phyloP scores from a whole-genome alignment of 106 monocot genomes.

The Dendrobium catenatum region DNA sequence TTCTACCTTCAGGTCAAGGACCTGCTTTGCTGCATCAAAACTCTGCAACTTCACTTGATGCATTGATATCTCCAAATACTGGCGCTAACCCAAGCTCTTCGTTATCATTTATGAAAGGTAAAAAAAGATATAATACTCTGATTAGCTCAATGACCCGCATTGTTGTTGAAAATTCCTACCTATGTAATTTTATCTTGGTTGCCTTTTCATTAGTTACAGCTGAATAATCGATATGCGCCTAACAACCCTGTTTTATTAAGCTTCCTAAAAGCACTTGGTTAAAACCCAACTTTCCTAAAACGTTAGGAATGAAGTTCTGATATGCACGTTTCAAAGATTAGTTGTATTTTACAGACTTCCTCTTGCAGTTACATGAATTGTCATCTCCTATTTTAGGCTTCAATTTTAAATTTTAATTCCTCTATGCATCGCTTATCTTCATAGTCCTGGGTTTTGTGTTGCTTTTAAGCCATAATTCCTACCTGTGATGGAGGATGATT shows the following conservation, averaged over 20 bases:
- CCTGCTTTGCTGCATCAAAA: conserved; percentile 55
- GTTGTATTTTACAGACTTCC: background rate
- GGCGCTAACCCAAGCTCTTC: conserved; percentile 74
- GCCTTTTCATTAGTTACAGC: background rate
- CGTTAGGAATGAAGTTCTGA: background rate
- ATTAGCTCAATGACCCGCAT: background rate
- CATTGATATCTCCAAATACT: conserved; percentile 50
- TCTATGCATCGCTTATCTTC: background rate
- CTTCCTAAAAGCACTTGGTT: background rate
- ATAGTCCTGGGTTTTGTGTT: background rate
- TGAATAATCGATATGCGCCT: background rate
- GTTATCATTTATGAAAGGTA: conserved; percentile 89
- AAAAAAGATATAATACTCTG: background rate
- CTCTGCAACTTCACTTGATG: conserved; percentile 65
- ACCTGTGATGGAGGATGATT: too few species aligned
- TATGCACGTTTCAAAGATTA: background rate
- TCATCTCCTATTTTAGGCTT: background rate
- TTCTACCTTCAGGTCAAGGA: conserved; percentile 21
- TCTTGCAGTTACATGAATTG: background rate
- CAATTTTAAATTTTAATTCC: background rate
- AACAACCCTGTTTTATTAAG: background rate
- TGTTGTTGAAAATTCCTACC: background rate
- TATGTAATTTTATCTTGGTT: background rate
- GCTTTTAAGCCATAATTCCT: too few species aligned
- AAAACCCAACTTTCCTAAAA: background rate